A percentile compares a stretch with the other conserved stretches of the same genome.
Conservation (phyloP, 805 yeast genomes). For the Suhomyces xylopsoci region DNA sequence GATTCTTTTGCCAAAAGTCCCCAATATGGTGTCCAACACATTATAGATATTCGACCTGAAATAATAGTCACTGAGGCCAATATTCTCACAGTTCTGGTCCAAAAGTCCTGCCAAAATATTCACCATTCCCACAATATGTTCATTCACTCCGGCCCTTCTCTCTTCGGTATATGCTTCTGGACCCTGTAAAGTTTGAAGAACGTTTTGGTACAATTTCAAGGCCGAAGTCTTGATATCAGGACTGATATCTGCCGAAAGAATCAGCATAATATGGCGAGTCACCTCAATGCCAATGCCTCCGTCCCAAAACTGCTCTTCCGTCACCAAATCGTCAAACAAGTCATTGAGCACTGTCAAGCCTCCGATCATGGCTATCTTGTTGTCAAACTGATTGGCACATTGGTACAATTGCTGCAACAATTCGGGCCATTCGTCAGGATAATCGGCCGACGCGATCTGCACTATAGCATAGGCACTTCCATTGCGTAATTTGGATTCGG, state of each 20-base stretch:
- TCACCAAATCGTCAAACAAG: constrained; percentile 77
- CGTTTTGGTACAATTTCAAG: constrained; percentile 50
- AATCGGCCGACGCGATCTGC: constrained; percentile 84
- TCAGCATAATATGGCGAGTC: constrained; percentile 45
- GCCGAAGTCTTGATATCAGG: constrained; percentile 46
- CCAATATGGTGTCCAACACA: constrained; percentile 22
- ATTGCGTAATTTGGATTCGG: constrained; percentile 58
- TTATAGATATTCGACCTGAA: constrained; percentile 22
- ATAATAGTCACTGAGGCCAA: neutral
- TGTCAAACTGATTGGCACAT: constrained; percentile 28
- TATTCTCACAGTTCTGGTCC: neutral
- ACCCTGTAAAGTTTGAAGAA: constrained; percentile 51
- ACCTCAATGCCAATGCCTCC: constrained; percentile 62
- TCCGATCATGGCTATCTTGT: constrained; percentile 44
- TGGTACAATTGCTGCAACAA: constrained; percentile 50
- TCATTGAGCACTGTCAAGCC: constrained; percentile 65
- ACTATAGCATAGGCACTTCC: constrained; percentile 73
- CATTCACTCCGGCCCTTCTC: constrained; percentile 33
- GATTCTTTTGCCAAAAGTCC: constrained; percentile 26
- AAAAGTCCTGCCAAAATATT: constrained; percentile 16
- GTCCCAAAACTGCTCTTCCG: constrained; percentile 83
- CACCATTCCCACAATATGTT: constrained; percentile 19
- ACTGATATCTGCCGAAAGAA: constrained; percentile 28
- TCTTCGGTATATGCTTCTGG: constrained; percentile 43
- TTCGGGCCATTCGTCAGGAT: constrained; percentile 94